These are phyloP conservation scores for Russula earlei DNA, from an alignment of 768 basidiomycete genomes.

Conservation along the genomic window DNA sequence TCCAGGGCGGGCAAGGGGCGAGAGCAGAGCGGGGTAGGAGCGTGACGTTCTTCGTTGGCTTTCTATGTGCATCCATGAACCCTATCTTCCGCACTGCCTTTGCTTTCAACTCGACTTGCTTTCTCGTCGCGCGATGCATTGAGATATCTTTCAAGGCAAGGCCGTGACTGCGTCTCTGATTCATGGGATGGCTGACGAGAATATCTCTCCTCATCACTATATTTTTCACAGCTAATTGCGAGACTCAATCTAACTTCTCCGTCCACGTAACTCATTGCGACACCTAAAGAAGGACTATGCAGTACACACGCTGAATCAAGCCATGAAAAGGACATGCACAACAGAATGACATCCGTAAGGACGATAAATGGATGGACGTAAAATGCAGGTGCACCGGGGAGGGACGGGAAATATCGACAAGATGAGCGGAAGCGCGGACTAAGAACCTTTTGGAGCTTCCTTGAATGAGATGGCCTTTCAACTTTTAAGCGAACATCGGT, in stretches of 20 bases:
- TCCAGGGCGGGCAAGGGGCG: slow-evolving; percentile 14
- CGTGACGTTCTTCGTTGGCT: neutral
- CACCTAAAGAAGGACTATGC: slow-evolving; percentile 18
- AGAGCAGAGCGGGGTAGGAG: slow-evolving; percentile 16
- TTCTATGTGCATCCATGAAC: slow-evolving; percentile 1
- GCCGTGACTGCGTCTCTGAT: neutral
- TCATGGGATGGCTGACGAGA: neutral
- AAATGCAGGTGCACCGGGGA: slow-evolving; percentile 16
- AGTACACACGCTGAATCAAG: slow-evolving; percentile 21
- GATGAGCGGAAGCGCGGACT: slow-evolving; percentile 8
- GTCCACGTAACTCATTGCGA: slow-evolving; percentile 13
- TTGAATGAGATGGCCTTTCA: slow-evolving; percentile 73
- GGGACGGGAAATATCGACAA: slow-evolving; percentile 10
- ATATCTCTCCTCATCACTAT: slow-evolving; percentile 7
- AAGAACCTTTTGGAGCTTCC: slow-evolving; percentile 69
- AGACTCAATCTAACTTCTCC: slow-evolving; percentile 16
- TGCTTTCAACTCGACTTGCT: slow-evolving; percentile 13
- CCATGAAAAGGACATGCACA: slow-evolving; percentile 21
- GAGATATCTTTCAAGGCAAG: neutral
- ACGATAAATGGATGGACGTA: slow-evolving; percentile 17
- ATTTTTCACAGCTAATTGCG: slow-evolving; percentile 16
- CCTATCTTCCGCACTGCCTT: slow-evolving; percentile 1
- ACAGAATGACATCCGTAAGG: slow-evolving; percentile 17
- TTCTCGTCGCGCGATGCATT: neutral
- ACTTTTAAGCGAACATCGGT: neutral